phyloP scores from a whole-genome alignment of 23 red algal species.

The Gracilaria caudata region DNA sequence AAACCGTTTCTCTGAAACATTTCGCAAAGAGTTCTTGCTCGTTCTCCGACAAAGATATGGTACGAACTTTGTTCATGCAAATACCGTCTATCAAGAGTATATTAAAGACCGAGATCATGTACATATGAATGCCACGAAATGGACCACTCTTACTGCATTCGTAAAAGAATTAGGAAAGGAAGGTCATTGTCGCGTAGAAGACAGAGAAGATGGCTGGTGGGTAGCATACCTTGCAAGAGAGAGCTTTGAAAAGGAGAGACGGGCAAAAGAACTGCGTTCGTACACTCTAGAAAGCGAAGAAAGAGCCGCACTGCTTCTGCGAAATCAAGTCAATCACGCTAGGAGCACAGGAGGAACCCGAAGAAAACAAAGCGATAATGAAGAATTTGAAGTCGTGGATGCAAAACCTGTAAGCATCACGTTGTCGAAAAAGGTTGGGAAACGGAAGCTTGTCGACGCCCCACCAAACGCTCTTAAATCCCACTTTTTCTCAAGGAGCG shows the following conservation, averaged over 20 bases:
- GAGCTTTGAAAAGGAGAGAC: constrained; percentile 52
- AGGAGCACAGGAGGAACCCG: constrained; percentile 3
- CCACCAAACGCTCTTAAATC: not conserved
- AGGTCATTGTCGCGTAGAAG: constrained; percentile 76
- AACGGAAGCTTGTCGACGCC: not conserved
- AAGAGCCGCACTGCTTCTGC: constrained; percentile 28
- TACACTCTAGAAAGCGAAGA: constrained; percentile 31
- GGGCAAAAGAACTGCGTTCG: constrained; percentile 45
- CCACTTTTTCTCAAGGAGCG: not conserved
- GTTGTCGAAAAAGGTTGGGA: not conserved
- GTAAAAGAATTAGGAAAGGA: constrained; percentile 73
- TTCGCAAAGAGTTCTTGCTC: constrained; percentile 78
- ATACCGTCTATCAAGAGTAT: constrained; percentile 88
- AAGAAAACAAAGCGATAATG: not conserved
- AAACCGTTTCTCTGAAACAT: constrained; percentile 69
- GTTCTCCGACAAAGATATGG: constrained; percentile 75
- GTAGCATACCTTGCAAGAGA: constrained; percentile 72
- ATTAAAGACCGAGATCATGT: constrained; percentile 90
- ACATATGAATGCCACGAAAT: constrained; percentile 93
- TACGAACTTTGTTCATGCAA: constrained; percentile 71
- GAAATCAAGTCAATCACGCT: constrained; percentile 22
- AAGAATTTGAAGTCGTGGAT: not conserved
- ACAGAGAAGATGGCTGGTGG: constrained; percentile 76
- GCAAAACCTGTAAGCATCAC: constrained; percentile 10
- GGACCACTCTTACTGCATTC: constrained; percentile 88